Percentiles rank a stretch among this genome's conserved stretches.
Evolutionary conservation across 2,329 filamentous ascomycete species (phyloP).

Genomic region (Uncinocarpus reesii): DNA sequence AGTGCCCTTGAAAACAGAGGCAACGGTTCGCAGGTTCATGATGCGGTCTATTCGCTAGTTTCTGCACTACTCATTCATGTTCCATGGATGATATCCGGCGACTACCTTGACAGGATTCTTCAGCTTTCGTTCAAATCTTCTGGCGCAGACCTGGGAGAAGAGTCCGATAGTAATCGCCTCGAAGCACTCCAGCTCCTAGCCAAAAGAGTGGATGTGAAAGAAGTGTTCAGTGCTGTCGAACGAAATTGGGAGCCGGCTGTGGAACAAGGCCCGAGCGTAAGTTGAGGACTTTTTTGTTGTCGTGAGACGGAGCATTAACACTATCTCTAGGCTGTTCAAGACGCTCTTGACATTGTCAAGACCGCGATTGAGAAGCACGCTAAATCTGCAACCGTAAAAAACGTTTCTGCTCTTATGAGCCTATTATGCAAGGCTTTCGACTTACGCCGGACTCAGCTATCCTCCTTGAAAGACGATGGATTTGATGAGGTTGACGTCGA

Average conservation of each 20-base stretch:
- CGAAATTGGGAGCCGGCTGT: constrained; percentile 61
- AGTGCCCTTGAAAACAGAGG: constrained; percentile 47
- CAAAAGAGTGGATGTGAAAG: constrained; percentile 64
- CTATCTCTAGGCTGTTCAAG: constrained; percentile 48
- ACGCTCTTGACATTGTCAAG: constrained; percentile 60
- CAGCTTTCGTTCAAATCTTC: constrained; percentile 63
- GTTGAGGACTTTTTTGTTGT: not conserved
- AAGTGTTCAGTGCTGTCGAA: constrained; percentile 63
- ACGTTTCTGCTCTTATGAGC: constrained; percentile 57
- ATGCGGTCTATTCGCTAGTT: constrained; percentile 71
- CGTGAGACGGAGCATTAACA: constrained; percentile 14
- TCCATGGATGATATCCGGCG: constrained; percentile 76
- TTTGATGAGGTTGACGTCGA: constrained; percentile 43
- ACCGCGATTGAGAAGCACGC: constrained; percentile 64
- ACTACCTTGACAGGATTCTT: constrained; percentile 62
- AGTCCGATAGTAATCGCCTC: constrained; percentile 54
- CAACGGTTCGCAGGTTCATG: constrained; percentile 57
- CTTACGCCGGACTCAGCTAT: constrained; percentile 34
- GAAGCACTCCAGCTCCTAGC: constrained; percentile 66
- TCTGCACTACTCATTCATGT: constrained; percentile 70
- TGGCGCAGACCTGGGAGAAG: constrained; percentile 48
- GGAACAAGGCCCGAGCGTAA: constrained; percentile 42
- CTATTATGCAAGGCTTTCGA: constrained; percentile 47
- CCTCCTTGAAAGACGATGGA: constrained; percentile 21
- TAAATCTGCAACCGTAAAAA: constrained; percentile 69